These are phyloP conservation scores for Vitis rotundifolia DNA, from an alignment of 164 flowering plant species.

Conservation along the genomic window DNA sequence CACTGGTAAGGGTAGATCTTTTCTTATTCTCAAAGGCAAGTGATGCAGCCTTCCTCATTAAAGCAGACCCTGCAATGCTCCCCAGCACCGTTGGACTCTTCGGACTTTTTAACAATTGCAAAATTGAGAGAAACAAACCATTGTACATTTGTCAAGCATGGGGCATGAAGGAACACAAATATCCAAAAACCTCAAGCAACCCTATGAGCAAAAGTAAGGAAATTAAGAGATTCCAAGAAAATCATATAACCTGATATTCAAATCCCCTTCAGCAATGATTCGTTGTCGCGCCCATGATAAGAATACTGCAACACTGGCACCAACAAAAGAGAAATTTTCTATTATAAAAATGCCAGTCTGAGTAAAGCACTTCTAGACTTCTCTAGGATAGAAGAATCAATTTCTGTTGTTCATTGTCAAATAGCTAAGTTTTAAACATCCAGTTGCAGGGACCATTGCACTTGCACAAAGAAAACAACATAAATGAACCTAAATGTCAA, in stretches of 20 bases:
- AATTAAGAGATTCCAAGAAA: neutral
- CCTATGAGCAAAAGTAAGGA: neutral
- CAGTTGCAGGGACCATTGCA: neutral
- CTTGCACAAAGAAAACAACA: too few species aligned
- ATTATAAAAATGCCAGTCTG: neutral
- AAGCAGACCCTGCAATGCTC: conserved; percentile 79
- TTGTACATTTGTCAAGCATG: neutral
- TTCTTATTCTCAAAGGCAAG: conserved; percentile 71
- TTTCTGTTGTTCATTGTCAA: neutral
- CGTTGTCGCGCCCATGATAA: conserved; percentile 77
- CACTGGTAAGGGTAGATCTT: conserved; percentile 83
- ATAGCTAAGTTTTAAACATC: neutral
- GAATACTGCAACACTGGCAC: conserved; percentile 83
- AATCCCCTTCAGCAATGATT: conserved; percentile 26
- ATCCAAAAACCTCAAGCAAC: too few species aligned
- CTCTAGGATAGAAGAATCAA: neutral
- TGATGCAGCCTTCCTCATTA: conserved; percentile 86
- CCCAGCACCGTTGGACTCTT: conserved; percentile 78
- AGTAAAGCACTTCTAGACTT: too few species aligned
- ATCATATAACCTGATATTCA: conserved; percentile 35
- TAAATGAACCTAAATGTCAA: too few species aligned
- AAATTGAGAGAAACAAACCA: conserved; percentile 2
- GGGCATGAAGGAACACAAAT: neutral
- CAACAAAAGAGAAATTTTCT: conserved; percentile 3
- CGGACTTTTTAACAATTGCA: conserved; percentile 20